These are phyloP conservation scores for Lachancea meyersii DNA, from an alignment of 805 yeast species.

Conservation along the genomic window DNA sequence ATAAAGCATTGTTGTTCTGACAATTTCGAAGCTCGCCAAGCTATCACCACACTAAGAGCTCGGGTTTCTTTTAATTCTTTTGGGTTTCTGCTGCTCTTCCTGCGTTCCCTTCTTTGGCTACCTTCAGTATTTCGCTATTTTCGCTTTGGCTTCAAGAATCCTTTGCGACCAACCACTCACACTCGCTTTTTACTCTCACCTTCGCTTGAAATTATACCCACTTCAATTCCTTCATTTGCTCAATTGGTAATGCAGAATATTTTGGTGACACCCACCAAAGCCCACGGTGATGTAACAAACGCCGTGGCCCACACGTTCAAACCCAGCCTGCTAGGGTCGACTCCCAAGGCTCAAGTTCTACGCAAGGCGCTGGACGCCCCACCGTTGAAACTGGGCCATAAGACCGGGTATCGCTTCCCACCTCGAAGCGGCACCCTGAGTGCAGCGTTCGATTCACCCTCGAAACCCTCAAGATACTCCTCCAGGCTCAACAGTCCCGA, in stretches of 20 bases:
- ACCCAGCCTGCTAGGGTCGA: background rate
- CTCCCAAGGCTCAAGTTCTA: slow-evolving; percentile 7
- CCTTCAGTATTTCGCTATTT: background rate
- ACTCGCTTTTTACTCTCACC: background rate
- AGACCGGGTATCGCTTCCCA: slow-evolving; percentile 2
- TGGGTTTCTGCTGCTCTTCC: too few relatives aligned
- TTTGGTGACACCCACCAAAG: background rate
- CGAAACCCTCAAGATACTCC: slow-evolving; percentile 3
- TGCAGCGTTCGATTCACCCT: slow-evolving; percentile 6
- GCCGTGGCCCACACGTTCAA: background rate
- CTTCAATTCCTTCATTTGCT: background rate
- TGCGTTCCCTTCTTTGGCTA: too few relatives aligned
- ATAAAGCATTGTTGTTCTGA: background rate
- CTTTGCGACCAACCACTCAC: background rate
- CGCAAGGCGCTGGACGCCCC: slow-evolving; percentile 1
- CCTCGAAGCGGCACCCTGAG: background rate
- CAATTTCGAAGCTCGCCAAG: too few relatives aligned
- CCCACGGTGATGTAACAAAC: background rate
- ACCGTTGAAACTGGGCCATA: slow-evolving; percentile 3
- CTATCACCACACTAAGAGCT: background rate
- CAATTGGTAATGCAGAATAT: background rate
- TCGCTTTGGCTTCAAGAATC: background rate
- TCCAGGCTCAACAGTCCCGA: background rate
- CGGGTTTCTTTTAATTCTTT: too few relatives aligned
- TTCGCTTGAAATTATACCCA: background rate